Conservation (phyloP, 306 rosid genomes). For the Lablab purpureus region DNA sequence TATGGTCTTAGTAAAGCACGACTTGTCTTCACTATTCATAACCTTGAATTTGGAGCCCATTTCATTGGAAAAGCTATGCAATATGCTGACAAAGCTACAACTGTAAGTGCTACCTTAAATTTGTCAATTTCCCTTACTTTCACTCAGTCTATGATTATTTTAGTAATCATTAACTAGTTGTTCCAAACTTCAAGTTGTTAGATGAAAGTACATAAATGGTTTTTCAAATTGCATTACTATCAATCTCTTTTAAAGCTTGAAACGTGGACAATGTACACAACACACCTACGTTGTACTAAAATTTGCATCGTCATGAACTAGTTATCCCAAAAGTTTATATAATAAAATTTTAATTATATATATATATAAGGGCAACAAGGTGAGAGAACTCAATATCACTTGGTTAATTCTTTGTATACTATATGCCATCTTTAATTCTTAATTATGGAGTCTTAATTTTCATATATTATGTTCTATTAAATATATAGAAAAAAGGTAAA, state of each 20-base stretch:
- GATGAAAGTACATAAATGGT: neutral
- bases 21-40: constrained; percentile 93
- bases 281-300: constrained; percentile 7
- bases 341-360: neutral
- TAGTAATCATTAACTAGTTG: constrained; percentile 17
- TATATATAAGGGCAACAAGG: neutral
- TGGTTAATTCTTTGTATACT: too few relatives aligned
- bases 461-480: too few relatives aligned
- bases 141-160: constrained; percentile 17
- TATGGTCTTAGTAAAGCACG: constrained; percentile 88
- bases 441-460: too few relatives aligned
- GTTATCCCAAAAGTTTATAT: neutral
- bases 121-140: constrained; percentile 6
- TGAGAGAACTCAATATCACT: neutral
- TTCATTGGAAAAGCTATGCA: constrained; percentile 79
- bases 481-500: too few relatives aligned
- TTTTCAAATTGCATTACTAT: constrained; percentile 22
- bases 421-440: too few relatives aligned
- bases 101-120: constrained; percentile 66
- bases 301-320: neutral
- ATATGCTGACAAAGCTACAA: constrained; percentile 84
- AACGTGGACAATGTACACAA: neutral
- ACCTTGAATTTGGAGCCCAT: constrained; percentile 91
- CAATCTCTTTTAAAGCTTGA: constrained; percentile 8
- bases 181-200: constrained; percentile 5